Percentiles rank a stretch among this genome's conserved stretches.
Evolutionary conservation across 495 filamentous ascomycete species (phyloP).

Genomic region (Cairneyella variabilis): DNA sequence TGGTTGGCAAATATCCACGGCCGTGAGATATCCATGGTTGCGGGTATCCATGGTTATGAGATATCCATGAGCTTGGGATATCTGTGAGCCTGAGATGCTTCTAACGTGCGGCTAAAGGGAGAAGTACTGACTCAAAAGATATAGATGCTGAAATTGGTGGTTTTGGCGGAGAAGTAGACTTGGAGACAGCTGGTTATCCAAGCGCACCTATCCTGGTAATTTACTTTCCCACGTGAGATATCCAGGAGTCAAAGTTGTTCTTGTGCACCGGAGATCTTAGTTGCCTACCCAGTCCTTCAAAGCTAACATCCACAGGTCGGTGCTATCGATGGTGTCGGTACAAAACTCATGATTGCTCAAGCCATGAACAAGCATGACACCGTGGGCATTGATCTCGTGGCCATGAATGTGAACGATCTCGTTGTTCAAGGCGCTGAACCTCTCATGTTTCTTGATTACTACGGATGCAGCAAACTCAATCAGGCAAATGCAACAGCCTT

Average conservation of each 20-base stretch:
- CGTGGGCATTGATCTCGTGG: constrained; percentile 92
- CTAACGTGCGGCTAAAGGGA: too few relatives aligned
- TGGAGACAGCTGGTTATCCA: constrained; percentile 70
- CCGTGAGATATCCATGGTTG: too few relatives aligned
- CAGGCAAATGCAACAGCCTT: constrained; percentile 73
- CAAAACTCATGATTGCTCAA: constrained; percentile 93
- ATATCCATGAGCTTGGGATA: too few relatives aligned
- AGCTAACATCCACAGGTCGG: too few relatives aligned
- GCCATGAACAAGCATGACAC: constrained; percentile 83
- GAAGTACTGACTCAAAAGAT: too few relatives aligned
- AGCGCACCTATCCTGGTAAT: constrained; percentile 71
- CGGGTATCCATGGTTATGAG: too few relatives aligned
- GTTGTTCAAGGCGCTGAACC: constrained; percentile 93
- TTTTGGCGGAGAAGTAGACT: constrained; percentile 86
- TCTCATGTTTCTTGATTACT: constrained; percentile 94
- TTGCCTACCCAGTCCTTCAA: too few relatives aligned
- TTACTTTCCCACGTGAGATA: too few relatives aligned
- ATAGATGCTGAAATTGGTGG: constrained; percentile 91
- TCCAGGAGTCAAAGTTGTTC: too few relatives aligned
- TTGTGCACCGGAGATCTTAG: too few relatives aligned
- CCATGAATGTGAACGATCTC: constrained; percentile 98
- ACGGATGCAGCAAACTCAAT: constrained; percentile 82
- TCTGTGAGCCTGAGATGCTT: too few relatives aligned
- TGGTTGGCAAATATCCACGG: too few relatives aligned
- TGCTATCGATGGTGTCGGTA: constrained; percentile 94